These are phyloP conservation scores for Aspergillus neotritici DNA, from an alignment of 2,329 filamentous ascomycete genomes.

Conservation along the genomic window DNA sequence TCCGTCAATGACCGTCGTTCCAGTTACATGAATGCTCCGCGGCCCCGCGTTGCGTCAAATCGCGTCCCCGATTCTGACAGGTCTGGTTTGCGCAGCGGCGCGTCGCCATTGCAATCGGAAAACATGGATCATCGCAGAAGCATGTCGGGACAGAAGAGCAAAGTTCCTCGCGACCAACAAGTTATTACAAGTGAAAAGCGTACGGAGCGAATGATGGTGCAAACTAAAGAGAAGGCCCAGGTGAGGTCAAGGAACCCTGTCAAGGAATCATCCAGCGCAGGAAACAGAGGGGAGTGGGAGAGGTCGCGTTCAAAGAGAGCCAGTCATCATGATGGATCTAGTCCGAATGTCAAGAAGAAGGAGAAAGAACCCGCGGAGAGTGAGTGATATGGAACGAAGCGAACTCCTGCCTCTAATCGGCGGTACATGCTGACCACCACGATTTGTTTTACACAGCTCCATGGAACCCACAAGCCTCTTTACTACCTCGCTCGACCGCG, in stretches of 20 bases:
- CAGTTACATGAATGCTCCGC: constrained; percentile 33
- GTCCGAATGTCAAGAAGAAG: constrained; percentile 22
- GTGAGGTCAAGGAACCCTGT: constrained; percentile 56
- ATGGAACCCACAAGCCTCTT: constrained; percentile 76
- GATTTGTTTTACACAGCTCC: constrained; percentile 27
- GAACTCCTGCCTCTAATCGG: too few relatives aligned
- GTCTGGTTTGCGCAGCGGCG: constrained; percentile 21
- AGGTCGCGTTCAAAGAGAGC: constrained; percentile 27
- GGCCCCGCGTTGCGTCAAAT: constrained; percentile 38
- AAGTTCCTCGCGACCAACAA: constrained; percentile 28
- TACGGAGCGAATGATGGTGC: constrained; percentile 45
- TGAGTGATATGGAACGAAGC: constrained; percentile 15
- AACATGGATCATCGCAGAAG: constrained; percentile 31
- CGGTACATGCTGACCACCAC: constrained; percentile 11
- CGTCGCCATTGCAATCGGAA: constrained; percentile 27
- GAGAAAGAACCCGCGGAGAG: constrained; percentile 31
- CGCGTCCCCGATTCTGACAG: constrained; percentile 33
- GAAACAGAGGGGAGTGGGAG: constrained; percentile 32
- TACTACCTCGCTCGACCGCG: constrained; percentile 63
- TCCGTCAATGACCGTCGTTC: constrained; percentile 38
- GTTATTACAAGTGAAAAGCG: constrained; percentile 36
- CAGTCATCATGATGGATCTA: constrained; percentile 19
- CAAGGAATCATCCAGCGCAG: constrained; percentile 33
- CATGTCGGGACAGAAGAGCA: constrained; percentile 27
- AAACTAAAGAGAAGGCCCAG: constrained; percentile 58